Percentiles rank a stretch among this genome's conserved stretches.
phyloP scores from a whole-genome alignment of 1,284 basidiomycete species.

The Xerocomus cyaneibrunnescens region DNA sequence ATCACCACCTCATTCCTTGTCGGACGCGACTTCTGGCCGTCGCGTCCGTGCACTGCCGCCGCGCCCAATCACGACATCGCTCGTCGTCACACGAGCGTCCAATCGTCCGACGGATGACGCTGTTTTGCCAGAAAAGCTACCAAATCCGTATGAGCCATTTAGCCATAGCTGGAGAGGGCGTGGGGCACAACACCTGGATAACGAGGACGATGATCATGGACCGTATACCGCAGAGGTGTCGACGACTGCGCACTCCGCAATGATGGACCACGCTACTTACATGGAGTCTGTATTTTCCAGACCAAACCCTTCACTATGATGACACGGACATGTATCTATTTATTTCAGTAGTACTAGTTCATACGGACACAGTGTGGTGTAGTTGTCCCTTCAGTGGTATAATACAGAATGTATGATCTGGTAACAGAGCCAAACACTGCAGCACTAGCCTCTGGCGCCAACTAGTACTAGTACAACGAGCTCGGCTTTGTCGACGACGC shows the following conservation, averaged over 20 bases:
- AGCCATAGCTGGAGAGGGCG: not conserved
- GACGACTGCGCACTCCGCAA: constrained; percentile 29
- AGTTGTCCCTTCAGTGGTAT: no score
- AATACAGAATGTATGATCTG: no score
- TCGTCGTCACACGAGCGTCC: not conserved
- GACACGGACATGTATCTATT: constrained; percentile 6
- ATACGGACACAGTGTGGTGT: not conserved
- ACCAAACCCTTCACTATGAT: constrained; percentile 9
- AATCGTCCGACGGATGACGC: not conserved
- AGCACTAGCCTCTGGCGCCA: constrained; percentile 1
- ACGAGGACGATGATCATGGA: constrained; percentile 16
- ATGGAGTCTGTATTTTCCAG: constrained; percentile 21
- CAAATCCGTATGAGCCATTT: constrained; percentile 8
- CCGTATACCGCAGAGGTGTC: constrained; percentile 26
- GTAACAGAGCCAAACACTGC: constrained; percentile 32
- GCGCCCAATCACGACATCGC: constrained; percentile 15
- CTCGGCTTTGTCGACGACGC: not conserved
- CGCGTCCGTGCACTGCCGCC: constrained; percentile 34
- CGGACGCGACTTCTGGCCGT: constrained; percentile 16
- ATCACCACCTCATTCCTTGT: constrained; percentile 9
- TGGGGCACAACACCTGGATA: constrained; percentile 2
- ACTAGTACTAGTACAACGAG: not conserved
- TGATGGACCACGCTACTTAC: constrained; percentile 32
- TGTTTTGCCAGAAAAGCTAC: not conserved
- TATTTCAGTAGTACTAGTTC: constrained; percentile 2